A percentile compares a stretch with the other conserved stretches of the same genome.
Evolutionary conservation across 768 basidiomycete species (phyloP).

Genomic region (Lentinus tigrinus): DNA sequence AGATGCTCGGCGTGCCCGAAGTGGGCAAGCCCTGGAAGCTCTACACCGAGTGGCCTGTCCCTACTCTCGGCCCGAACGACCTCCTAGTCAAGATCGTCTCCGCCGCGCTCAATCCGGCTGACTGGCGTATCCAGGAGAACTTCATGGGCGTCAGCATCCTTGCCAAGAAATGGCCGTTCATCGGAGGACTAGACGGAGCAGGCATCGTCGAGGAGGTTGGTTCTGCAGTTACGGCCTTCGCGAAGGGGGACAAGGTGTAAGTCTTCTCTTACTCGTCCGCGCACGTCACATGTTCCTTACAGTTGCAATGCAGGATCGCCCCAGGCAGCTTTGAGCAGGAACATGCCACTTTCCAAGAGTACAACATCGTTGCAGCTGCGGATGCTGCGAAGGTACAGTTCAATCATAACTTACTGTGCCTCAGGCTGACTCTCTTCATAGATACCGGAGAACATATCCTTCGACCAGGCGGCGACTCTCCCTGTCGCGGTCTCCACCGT

Average conservation of each 20-base stretch:
- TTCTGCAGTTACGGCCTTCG: conserved; percentile 24
- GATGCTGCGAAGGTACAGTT: conserved; percentile 23
- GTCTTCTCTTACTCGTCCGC: conserved; percentile 25
- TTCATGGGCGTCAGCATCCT: too few relatives aligned
- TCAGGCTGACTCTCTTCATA: conserved; percentile 17
- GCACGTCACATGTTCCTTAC: not conserved
- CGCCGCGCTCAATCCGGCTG: not conserved
- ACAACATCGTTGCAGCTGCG: conserved; percentile 18
- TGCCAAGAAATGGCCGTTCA: conserved; percentile 21
- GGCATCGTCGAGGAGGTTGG: conserved; percentile 31
- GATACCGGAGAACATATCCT: conserved; percentile 8
- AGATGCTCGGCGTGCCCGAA: not conserved
- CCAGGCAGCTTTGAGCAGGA: conserved; percentile 4
- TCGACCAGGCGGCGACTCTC: conserved; percentile 12
- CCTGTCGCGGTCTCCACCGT: conserved; percentile 6
- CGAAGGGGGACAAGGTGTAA: conserved; percentile 29
- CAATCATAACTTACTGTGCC: conserved; percentile 22
- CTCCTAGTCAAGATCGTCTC: not conserved
- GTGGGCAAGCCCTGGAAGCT: not conserved
- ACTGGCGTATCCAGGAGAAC: not conserved
- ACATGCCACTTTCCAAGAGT: conserved; percentile 22
- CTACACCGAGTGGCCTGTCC: not conserved
- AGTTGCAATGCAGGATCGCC: not conserved
- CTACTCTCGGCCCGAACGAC: not conserved
- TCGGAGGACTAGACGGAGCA: conserved; percentile 31